phyloP scores from a whole-genome alignment of 208 protist species.

The Wallacemonas sp. region DNA sequence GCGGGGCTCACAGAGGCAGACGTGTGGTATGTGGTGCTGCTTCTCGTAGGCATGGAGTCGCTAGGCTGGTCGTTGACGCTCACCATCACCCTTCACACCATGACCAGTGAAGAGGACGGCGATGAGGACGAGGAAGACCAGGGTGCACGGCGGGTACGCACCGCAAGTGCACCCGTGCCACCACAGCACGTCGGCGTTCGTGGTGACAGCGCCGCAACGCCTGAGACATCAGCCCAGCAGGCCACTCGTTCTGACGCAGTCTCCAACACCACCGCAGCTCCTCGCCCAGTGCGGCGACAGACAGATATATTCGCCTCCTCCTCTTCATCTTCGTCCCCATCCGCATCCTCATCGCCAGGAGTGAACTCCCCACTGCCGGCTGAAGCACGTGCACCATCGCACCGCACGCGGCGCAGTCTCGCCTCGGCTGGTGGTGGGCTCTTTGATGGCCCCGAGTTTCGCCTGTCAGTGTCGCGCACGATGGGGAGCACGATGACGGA shows the following conservation, averaged over 20 bases:
- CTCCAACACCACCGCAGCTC: no score
- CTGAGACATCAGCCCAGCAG: no score
- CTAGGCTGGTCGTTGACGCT: constrained; percentile 2
- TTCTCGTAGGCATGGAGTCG: not conserved
- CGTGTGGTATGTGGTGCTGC: constrained; percentile 10
- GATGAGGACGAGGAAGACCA: no score
- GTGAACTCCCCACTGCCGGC: not conserved
- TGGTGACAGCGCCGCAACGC: no score
- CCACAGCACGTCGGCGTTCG: no score
- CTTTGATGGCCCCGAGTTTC: constrained; percentile 7
- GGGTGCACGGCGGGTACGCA: no score
- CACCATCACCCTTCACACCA: not conserved
- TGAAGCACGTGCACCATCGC: no score
- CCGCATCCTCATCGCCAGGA: not conserved
- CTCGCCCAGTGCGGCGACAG: not conserved
- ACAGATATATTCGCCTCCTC: not conserved
- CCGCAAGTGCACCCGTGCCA: no score
- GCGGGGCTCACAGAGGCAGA: not conserved
- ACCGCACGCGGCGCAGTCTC: no score
- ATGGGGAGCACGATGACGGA: no score
- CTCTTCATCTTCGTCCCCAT: constrained; percentile 6
- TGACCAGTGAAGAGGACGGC: no score
- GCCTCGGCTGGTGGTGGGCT: not conserved
- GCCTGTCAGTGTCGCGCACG: not conserved
- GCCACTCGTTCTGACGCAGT: no score